Conservation (phyloP, 768 basidiomycete species). For the Candolleomyces eurysporus region DNA sequence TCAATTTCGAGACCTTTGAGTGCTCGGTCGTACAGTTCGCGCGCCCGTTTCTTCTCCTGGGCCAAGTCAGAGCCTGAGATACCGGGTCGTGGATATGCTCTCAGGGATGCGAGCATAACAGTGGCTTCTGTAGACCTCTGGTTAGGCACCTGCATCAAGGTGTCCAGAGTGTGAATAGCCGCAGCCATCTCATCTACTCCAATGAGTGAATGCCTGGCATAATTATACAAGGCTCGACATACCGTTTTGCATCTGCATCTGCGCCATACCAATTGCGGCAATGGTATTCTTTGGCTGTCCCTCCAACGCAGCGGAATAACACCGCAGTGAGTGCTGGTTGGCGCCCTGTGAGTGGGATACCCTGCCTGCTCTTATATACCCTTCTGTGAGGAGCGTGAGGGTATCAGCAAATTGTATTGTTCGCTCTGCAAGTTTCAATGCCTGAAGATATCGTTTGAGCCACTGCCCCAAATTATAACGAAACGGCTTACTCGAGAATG, state of each 20-base stretch:
- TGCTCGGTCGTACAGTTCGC: constrained; percentile 80
- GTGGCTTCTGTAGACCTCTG: constrained; percentile 79
- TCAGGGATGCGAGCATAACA: constrained; percentile 85
- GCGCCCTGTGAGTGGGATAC: constrained; percentile 73
- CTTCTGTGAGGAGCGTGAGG: constrained; percentile 78
- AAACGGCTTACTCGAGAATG: constrained; percentile 49
- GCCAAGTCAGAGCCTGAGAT: constrained; percentile 70
- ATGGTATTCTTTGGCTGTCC: constrained; percentile 72
- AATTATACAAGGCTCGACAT: constrained; percentile 2
- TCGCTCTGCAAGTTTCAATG: constrained; percentile 90
- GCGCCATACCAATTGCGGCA: constrained; percentile 82
- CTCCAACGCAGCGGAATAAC: constrained; percentile 55
- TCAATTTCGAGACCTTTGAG: constrained; percentile 64
- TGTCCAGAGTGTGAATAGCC: constrained; percentile 84
- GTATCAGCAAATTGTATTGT: constrained; percentile 94
- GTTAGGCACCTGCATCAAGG: constrained; percentile 65
- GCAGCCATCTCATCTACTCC: constrained; percentile 72
- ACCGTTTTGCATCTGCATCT: constrained; percentile 86
- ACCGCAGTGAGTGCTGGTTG: constrained; percentile 60
- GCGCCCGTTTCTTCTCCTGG: constrained; percentile 70
- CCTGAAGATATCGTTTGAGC: constrained; percentile 38
- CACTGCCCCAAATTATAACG: background rate
- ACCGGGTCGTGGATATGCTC: constrained; percentile 79
- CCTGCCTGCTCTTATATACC: constrained; percentile 80
- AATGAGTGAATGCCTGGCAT: constrained; percentile 2